These are phyloP conservation scores for Spergularia azorica DNA, from an alignment of 179 eudicot species.

Conservation along the genomic window DNA sequence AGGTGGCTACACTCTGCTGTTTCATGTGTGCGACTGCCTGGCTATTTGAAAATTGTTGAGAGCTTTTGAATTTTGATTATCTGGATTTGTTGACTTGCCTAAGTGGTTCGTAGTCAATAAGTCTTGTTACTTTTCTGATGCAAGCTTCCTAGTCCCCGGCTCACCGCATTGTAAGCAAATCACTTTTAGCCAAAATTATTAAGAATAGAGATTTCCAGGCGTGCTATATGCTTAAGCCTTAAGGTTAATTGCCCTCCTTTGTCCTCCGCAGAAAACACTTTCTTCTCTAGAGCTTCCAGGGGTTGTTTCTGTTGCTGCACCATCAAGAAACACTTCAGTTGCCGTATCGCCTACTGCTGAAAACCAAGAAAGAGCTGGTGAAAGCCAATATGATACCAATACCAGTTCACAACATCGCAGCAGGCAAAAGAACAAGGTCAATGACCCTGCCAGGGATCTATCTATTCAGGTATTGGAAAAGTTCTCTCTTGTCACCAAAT, in stretches of 20 bases:
- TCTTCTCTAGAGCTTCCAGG: conserved; percentile 90
- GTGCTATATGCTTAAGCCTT: background rate
- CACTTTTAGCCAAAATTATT: background rate
- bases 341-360: conserved; percentile 37
- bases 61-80: background rate
- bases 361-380: conserved; percentile 40
- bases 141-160: background rate
- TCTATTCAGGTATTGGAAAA: conserved; percentile 91
- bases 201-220: background rate
- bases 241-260: conserved; percentile 3
- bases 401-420: conserved; percentile 40
- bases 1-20: conserved; percentile 11
- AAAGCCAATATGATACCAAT: conserved; percentile 38
- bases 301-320: conserved; percentile 55
- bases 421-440: conserved; percentile 58
- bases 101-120: conserved; percentile 1
- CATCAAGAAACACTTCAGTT: conserved; percentile 42
- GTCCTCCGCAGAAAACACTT: conserved; percentile 66
- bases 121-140: background rate
- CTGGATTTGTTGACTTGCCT: background rate
- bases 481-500: conserved; percentile 91
- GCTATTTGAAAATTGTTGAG: background rate
- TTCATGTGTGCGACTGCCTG: background rate
- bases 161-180: background rate
- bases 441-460: conserved; percentile 90